Evolutionary conservation across 495 filamentous ascomycete species (phyloP), one percentile per base, ranked within the genome.

Genomic region (Corynascus novoguineensis): DNA sequence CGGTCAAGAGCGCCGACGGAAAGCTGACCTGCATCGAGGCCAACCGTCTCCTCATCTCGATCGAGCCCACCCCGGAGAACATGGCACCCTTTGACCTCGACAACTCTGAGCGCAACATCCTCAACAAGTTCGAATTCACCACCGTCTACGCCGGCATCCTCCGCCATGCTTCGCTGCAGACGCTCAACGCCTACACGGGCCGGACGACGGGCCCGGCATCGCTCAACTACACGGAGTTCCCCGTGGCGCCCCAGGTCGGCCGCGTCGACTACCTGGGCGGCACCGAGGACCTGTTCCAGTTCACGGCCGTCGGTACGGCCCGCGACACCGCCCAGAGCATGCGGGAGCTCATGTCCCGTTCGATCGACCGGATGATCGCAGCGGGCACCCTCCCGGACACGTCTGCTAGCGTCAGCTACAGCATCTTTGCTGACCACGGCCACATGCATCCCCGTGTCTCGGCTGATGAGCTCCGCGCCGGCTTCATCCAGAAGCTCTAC

Each of bases 401-500:
- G 31, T 15, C 42, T 61, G 24, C 58, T 34, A 38, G 21, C n/a
- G 42, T 71, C 19, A 61, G 3, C 25, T 54, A 27, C 50, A 17
- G 59, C 21, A 67, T 65, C 55, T 65, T 71, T 1, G 64, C 62
- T 19, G 51, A 57, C 55, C 55, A 57, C 55, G 55, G 46, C 11
- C 46, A 44, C 35, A 57, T 57, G 55, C 55, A 57, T 38, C 46
- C 55, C 17, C 47, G 45, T 21, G 55, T 57, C 37, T 34, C 67
- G 10, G 59, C 67, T 3, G 68, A 66, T 19, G 71, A 68, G 0
- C 76, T 82, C 24, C 53, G 52, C 21, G 52, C 50, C 4, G 79
- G 79, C 4, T 83, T 81, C 50, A 79, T 82, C 44, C 54, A 68
- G 34, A 46, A 73, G 11, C 54, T 81, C 35, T 68, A 77, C 58